Base-by-base conservation (phyloP, 129 eudicot species). In the Centella asiatica region DNA sequence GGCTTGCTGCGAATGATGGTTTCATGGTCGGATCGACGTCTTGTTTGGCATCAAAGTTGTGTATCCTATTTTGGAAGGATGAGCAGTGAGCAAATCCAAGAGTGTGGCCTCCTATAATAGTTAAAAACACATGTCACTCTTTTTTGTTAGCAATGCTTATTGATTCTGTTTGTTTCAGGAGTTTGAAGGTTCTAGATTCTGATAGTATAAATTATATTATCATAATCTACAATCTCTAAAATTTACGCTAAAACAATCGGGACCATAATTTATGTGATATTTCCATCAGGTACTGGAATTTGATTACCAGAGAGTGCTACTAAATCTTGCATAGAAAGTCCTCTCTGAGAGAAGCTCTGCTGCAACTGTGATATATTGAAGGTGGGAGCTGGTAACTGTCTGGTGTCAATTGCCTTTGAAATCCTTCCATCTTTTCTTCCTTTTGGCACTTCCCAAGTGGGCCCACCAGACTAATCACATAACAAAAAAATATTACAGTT, bases 361-460 rank as follows among this genome's bases (percentile, higher is more conserved):
- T 82, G 94, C 77, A 89, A 56, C 26, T 85, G 95, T 26, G 95
- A 75, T 52, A 84, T 69, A 61, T 80, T 89, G 57, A 89, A 85
- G 22, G 87, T 79, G 66, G 95, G 97, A 68, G 72, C 74, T 14
- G 97, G 97, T 39, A 85, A 57, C 57, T 79, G 85, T 65, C 64
- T 49, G 0, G 87, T 66, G 13, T 89, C 95, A 4, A 24, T 69
- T 49, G 90, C 87, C 37, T 68, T 89, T 6, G 95, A 85, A 17
- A 80, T 62, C 66, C 85, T 73, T 70, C 97, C 95, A 56, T 89
- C 97, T 62, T 77, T 77, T 49, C 97, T 80, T 57, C 97, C 97
- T 71, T 82, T 89, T 0, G 87, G 97, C 36, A 89, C 95, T 12
- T 85, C 72, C 97, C 97, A 89, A 51, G 75, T 79, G 0, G 97